These are phyloP conservation scores for Aspergillus unguis DNA, from an alignment of 2,329 filamentous ascomycete genomes.

Conservation along the genomic window DNA sequence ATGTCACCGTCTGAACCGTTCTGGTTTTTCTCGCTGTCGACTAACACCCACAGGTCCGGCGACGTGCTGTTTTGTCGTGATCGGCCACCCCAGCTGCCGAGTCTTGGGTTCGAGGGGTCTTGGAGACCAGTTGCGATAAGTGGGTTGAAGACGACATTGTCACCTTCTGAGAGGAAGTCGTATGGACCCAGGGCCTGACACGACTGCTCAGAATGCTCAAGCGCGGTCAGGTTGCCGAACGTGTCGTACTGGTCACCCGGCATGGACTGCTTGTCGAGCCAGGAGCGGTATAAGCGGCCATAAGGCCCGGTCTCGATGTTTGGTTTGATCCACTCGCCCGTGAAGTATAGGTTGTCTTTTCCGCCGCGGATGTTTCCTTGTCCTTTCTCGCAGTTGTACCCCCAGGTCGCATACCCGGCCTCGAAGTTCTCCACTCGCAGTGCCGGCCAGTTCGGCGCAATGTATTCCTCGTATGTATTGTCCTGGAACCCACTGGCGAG, in stretches of 20 bases:
- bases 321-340: not conserved
- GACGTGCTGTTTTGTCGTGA: not conserved
- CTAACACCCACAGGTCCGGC: not conserved
- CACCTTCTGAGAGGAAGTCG: conserved; percentile 2
- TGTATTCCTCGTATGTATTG: conserved; percentile 2
- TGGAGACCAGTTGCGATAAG: not conserved
- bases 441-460: not conserved
- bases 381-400: not conserved
- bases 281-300: conserved; percentile 1
- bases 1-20: not conserved
- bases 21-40: not conserved
- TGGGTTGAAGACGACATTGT: conserved; percentile 7
- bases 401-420: not conserved
- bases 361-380: not conserved
- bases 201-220: not conserved
- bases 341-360: conserved; percentile 1
- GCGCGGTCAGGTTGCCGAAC: not conserved
- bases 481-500: conserved; percentile 4
- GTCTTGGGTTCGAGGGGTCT: not conserved
- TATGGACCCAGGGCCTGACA: not conserved
- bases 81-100: conserved; percentile 4
- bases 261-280: conserved; percentile 3
- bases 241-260: not conserved
- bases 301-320: not conserved
- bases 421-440: not conserved